phyloP scores from a whole-genome alignment of 495 filamentous ascomycete genomes.

The Clavariopsis aquatica region DNA sequence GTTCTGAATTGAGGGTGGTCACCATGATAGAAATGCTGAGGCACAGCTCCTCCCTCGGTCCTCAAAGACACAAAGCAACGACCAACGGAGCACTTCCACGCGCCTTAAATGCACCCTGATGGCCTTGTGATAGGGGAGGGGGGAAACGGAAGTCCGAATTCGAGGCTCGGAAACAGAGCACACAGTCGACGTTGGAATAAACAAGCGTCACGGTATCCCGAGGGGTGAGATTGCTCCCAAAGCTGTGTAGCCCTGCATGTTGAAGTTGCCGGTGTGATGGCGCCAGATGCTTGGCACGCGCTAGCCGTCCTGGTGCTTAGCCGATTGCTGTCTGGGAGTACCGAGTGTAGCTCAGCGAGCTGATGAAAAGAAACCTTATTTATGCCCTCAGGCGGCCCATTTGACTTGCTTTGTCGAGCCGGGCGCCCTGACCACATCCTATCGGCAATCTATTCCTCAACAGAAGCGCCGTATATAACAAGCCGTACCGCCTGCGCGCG shows the following conservation, averaged over 20 bases:
- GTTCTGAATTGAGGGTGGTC: neutral
- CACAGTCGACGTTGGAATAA: neutral
- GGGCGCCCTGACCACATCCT: neutral
- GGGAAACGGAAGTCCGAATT: neutral
- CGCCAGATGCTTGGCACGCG: neutral
- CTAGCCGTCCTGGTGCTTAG: neutral
- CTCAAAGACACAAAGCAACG: neutral
- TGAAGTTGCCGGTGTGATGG: neutral
- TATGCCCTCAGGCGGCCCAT: neutral
- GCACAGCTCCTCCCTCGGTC: neutral
- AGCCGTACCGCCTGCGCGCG: neutral
- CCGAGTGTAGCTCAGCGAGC: neutral
- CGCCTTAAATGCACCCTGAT: neutral
- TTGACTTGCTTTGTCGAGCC: neutral
- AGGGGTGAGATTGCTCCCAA: conserved; percentile 4
- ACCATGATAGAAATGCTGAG: neutral
- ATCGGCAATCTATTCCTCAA: conserved; percentile 4
- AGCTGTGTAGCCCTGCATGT: conserved; percentile 10
- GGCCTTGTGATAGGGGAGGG: neutral
- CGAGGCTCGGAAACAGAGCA: neutral
- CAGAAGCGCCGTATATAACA: conserved; percentile 9
- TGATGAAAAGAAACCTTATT: neutral
- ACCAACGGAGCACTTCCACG: neutral
- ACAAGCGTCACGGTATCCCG: neutral
- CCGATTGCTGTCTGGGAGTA: neutral